These are phyloP conservation scores for Ascodesmis nigricans DNA, from an alignment of 495 filamentous ascomycete genomes.

Conservation along the genomic window DNA sequence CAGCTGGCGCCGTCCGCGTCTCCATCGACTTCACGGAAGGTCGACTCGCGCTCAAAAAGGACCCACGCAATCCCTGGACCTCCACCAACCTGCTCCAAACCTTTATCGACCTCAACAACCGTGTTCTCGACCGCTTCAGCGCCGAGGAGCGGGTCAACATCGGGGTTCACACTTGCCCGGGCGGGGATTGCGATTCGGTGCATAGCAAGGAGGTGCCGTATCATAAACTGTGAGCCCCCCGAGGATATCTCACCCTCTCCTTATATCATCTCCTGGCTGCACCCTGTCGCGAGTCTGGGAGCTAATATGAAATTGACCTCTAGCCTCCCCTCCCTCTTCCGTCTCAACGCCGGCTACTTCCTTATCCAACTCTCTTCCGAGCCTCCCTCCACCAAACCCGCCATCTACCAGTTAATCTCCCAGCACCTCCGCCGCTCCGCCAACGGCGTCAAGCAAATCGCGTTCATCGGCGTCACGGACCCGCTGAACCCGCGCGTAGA, in stretches of 20 bases:
- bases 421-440: constrained; percentile 23
- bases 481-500: constrained; percentile 24
- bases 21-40: constrained; percentile 28
- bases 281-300: not conserved
- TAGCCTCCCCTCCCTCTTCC: constrained; percentile 24
- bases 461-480: constrained; percentile 25
- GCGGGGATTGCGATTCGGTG: constrained; percentile 27
- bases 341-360: constrained; percentile 28
- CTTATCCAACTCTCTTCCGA: constrained; percentile 25
- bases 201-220: constrained; percentile 26
- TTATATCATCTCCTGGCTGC: not conserved
- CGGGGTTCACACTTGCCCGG: constrained; percentile 27
- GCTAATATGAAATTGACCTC: not conserved
- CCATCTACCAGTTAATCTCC: constrained; percentile 24
- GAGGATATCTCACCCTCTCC: not conserved
- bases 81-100: constrained; percentile 24
- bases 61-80: constrained; percentile 27
- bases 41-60: constrained; percentile 24
- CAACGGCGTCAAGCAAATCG: constrained; percentile 25
- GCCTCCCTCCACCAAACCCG: constrained; percentile 22
- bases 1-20: constrained; percentile 24
- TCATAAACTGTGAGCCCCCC: constrained; percentile 17
- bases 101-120: constrained; percentile 26
- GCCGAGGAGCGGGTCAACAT: constrained; percentile 23
- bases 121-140: constrained; percentile 23